Evolutionary conservation across 176 grass and related monocot species (phyloP).

Genomic region (Oryza glaberrima): DNA sequence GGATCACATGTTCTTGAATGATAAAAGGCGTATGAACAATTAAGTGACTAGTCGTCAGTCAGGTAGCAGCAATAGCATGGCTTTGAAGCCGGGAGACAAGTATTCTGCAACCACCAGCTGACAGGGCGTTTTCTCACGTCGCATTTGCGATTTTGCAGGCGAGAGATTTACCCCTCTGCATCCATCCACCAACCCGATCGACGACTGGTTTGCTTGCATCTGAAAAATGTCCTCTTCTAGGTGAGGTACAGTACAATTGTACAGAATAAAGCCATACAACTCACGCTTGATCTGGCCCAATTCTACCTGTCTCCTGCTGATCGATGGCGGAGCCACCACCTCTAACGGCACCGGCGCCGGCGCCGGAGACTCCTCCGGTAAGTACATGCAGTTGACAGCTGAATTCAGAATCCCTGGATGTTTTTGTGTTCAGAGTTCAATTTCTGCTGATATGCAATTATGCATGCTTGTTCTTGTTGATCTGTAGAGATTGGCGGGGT

Average conservation of each 20-base stretch:
- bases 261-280: not conserved
- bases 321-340: slow-evolving; percentile 54
- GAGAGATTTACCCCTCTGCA: not conserved
- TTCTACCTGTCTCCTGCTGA: not conserved
- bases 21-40: not conserved
- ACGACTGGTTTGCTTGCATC: slow-evolving; percentile 55
- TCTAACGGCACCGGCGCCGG: too few species aligned
- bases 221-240: slow-evolving; percentile 24
- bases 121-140: not conserved
- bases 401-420: not conserved
- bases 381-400: not conserved
- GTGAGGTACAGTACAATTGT: slow-evolving; percentile 3
- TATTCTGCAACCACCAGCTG: not conserved
- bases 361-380: slow-evolving; percentile 29
- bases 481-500: slow-evolving; percentile 33
- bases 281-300: slow-evolving; percentile 19
- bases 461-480: not conserved
- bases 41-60: not conserved
- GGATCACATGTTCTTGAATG: slow-evolving; percentile 11
- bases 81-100: slow-evolving; percentile 31
- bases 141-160: not conserved
- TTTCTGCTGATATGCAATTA: not conserved
- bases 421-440: not conserved
- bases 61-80: not conserved
- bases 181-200: slow-evolving; percentile 4